These are phyloP conservation scores for Thermothelomyces thermophilus DNA, from an alignment of 2,329 filamentous ascomycete genomes.

Conservation along the genomic window DNA sequence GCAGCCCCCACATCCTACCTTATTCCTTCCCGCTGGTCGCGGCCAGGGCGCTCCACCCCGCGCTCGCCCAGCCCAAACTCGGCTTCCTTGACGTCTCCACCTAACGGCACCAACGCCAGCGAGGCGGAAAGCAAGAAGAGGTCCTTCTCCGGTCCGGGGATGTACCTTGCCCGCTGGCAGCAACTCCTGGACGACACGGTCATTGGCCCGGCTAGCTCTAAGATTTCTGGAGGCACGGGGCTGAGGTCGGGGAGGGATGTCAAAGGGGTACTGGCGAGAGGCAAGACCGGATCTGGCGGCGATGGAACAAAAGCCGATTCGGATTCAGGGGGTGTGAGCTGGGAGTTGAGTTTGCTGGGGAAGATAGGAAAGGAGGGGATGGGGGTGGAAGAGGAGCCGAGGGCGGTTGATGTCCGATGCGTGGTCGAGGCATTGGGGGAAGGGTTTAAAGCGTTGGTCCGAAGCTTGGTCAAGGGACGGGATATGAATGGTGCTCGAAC, in stretches of 20 bases:
- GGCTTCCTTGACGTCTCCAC: background rate
- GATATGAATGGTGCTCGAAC: background rate
- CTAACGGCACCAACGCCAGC: background rate
- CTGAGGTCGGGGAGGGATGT: slow-evolving; percentile 50
- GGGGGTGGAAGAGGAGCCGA: slow-evolving; percentile 27
- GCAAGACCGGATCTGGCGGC: slow-evolving; percentile 32
- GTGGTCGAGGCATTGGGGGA: slow-evolving; percentile 37
- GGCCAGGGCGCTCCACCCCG: slow-evolving; percentile 4
- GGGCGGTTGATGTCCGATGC: slow-evolving; percentile 37
- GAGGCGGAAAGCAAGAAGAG: slow-evolving; percentile 9
- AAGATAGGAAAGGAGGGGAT: slow-evolving; percentile 27
- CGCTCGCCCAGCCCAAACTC: background rate
- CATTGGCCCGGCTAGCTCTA: slow-evolving; percentile 53
- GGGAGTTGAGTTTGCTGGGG: slow-evolving; percentile 7
- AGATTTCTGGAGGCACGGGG: slow-evolving; percentile 42
- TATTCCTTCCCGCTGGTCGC: slow-evolving; percentile 8
- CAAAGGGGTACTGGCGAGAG: slow-evolving; percentile 36
- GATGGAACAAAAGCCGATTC: background rate
- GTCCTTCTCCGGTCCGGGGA: slow-evolving; percentile 55
- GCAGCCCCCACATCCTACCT: slow-evolving; percentile 4
- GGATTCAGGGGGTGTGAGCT: background rate
- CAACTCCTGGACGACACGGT: slow-evolving; percentile 60
- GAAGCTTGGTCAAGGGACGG: slow-evolving; percentile 7
- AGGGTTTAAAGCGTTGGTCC: slow-evolving; percentile 31
- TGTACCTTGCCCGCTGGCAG: slow-evolving; percentile 69